Base-by-base conservation (phyloP, 768 basidiomycete genomes). In the Hortiboletus flavorubellus region DNA sequence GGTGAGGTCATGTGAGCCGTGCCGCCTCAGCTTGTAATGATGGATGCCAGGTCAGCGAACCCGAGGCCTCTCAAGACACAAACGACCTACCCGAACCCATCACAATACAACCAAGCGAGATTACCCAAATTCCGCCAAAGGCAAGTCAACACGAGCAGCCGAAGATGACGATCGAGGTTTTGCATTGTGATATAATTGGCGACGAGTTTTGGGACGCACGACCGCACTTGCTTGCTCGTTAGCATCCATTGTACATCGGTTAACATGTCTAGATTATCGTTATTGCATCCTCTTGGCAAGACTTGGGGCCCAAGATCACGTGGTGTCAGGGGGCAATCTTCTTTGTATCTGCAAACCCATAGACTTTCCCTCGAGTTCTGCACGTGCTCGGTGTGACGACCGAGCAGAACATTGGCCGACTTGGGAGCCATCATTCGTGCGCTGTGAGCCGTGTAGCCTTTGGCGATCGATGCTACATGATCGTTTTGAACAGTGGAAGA, bases 101-200 rank as follows among this genome's bases (percentile, higher is more conserved):
- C n/a, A 12, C 15, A 14, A 15, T 7, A 8, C 37, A 18, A 11
- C 34, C 8, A 31, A 29, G 38, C 26, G 52, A 48, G 52, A 50
- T 45, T 21, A 23, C 29, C 45, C 39, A 64, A 61, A 51, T 55
- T 58, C 49, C 68, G 59, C 15, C 49, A 55, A 59, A 61, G 57
- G 55, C 58, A 54, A 74, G 70, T 59, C 72, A 67, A 56, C 71
- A 73, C 55, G 55, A 55, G 35, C 76, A 74, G 52, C 54, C 69
- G 11, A 69, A 64, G 55, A 82, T 75, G 23, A 76, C 64, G 64
- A 73, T 92, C 45, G 77, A 75, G 5, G 73, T 93, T 2, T 59
- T 86, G 26, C 91, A 96, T 60, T 90, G 86, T 67, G 93, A 96
- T 72, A 80, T 96, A 55, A 93, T 96, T 55, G 78, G 80, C 51